Percentiles rank a stretch among this genome's conserved stretches.
These are phyloP conservation scores for Malus orientalis DNA, from an alignment of 306 rosid species.

Conservation along the genomic window DNA sequence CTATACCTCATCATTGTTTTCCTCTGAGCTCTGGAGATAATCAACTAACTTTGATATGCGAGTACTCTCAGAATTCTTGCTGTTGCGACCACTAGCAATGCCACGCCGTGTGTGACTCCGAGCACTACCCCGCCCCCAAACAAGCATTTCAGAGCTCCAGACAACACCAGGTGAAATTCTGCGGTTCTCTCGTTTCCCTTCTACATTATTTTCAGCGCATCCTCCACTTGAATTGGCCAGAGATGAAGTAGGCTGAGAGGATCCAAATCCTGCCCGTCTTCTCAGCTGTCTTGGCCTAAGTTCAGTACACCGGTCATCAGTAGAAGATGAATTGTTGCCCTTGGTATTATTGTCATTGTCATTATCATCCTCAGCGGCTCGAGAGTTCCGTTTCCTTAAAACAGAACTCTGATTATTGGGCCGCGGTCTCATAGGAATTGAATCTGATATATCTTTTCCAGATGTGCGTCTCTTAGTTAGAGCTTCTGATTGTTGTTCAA, in stretches of 20 bases:
- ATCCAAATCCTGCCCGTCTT: constrained; percentile 42
- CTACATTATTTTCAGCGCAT: constrained; percentile 41
- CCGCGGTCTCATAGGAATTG: constrained; percentile 43
- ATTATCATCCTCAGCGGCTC: constrained; percentile 41
- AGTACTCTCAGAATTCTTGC: constrained; percentile 37
- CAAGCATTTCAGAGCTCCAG: constrained; percentile 44
- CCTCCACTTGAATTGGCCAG: constrained; percentile 29
- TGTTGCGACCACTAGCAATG: constrained; percentile 33
- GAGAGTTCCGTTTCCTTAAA: constrained; percentile 31
- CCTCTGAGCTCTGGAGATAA: constrained; percentile 36
- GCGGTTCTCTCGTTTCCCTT: constrained; percentile 33
- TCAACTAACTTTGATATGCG: constrained; percentile 57
- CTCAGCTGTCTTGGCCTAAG: constrained; percentile 25
- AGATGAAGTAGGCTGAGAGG: constrained; percentile 37
- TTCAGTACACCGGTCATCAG: constrained; percentile 41
- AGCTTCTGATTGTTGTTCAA: constrained; percentile 54
- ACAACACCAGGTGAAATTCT: constrained; percentile 35
- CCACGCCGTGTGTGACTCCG: constrained; percentile 57
- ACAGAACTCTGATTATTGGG: constrained; percentile 35
- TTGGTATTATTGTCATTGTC: constrained; percentile 23
- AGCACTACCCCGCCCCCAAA: constrained; percentile 66
- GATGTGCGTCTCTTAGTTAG: constrained; percentile 44
- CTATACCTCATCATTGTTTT: constrained; percentile 42
- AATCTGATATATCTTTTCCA: constrained; percentile 40
- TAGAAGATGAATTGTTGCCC: constrained; percentile 50